Evolutionary conservation across 2,329 filamentous ascomycete genomes (phyloP).

Genomic region (Teratosphaeria zuluensis): DNA sequence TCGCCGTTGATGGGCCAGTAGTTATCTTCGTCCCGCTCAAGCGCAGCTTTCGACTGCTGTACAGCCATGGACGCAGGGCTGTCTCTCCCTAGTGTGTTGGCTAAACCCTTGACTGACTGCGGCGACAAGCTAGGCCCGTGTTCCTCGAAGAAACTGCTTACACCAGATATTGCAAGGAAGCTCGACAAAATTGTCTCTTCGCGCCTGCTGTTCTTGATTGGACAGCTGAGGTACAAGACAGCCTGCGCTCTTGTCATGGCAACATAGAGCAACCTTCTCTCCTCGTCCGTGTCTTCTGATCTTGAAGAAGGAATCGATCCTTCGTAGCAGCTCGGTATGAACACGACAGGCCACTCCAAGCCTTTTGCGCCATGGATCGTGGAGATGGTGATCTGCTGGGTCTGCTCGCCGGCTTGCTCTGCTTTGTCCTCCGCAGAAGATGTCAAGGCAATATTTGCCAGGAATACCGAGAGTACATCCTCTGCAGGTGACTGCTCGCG

Average conservation of each 20-base stretch:
- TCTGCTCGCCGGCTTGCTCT: slow-evolving; percentile 46
- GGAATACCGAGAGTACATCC: slow-evolving; percentile 64
- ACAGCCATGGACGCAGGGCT: slow-evolving; percentile 50
- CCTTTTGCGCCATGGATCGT: slow-evolving; percentile 96
- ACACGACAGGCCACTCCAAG: slow-evolving; percentile 91
- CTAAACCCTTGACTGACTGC: slow-evolving; percentile 54
- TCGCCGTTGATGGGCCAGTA: slow-evolving; percentile 57
- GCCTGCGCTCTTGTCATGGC: slow-evolving; percentile 91
- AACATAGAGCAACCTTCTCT: slow-evolving; percentile 81
- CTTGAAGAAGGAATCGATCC: slow-evolving; percentile 85
- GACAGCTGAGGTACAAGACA: slow-evolving; percentile 76
- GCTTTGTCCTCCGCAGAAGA: slow-evolving; percentile 62
- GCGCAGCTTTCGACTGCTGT: slow-evolving; percentile 35
- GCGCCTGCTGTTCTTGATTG: slow-evolving; percentile 54
- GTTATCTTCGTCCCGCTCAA: slow-evolving; percentile 56
- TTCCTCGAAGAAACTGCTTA: slow-evolving; percentile 44
- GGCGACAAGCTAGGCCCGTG: slow-evolving; percentile 62
- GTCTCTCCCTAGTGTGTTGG: slow-evolving; percentile 58
- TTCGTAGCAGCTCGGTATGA: slow-evolving; percentile 80
- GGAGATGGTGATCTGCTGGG: slow-evolving; percentile 68
- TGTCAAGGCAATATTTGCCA: slow-evolving; percentile 84
- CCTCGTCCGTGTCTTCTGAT: slow-evolving; percentile 77
- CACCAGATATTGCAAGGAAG: slow-evolving; percentile 54
- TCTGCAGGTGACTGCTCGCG: slow-evolving; percentile 38
- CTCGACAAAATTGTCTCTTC: slow-evolving; percentile 58